Evolutionary conservation across 2,329 filamentous ascomycete genomes (phyloP), one percentile per base, ranked within the genome.

Genomic region (Tolypocladium cylindrosporum): DNA sequence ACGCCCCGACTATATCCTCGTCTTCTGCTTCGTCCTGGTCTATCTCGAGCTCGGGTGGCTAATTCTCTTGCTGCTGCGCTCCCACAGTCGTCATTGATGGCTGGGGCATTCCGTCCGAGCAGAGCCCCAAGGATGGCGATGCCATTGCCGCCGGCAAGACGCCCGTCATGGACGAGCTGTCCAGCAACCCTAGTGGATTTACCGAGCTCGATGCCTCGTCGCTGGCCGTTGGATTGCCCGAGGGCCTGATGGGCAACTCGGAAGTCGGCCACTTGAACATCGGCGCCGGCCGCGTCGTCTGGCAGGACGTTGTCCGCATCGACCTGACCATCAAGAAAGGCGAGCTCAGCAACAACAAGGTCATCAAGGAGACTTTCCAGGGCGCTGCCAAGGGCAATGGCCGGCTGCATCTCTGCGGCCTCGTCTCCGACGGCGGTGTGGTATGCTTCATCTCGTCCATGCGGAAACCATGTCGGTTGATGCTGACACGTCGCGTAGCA

Each of bases 241-340:
- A 99, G 72, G 94, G 94, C 60, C 81, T 99, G 65, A 99, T 99
- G 94, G 94, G 94, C 64, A 99, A 99, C 81, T 96, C 90, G 67
- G 94, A 99, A 76, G 94, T 99, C 73, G 94, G 94, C 61, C 94
- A 99, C 76, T 77, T 99, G 79, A 99, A 99, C 82, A 97, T 99
- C 73, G 94, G 94, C 68, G 94, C 94, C 60, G 94, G 94, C 59
- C 85, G 94, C 69, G 94, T 99, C 61, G 94, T 99, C 68, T 99
- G 94, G 94, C 94, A 99, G 75, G 93, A 94, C 74, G 90, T 95
- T 63, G 94, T 99, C 64, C 89, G 94, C 68, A 99, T 99, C 76
- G 94, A 97, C 75, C 88, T 88, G 77, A 88, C 89, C 48, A 87
- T 96, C 78, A 94, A 93, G 82, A 91, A 91, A 68, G 85, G 83